Evolutionary conservation across 2,329 filamentous ascomycete genomes (phyloP).

Genomic region (Chlorencoelia australis): DNA sequence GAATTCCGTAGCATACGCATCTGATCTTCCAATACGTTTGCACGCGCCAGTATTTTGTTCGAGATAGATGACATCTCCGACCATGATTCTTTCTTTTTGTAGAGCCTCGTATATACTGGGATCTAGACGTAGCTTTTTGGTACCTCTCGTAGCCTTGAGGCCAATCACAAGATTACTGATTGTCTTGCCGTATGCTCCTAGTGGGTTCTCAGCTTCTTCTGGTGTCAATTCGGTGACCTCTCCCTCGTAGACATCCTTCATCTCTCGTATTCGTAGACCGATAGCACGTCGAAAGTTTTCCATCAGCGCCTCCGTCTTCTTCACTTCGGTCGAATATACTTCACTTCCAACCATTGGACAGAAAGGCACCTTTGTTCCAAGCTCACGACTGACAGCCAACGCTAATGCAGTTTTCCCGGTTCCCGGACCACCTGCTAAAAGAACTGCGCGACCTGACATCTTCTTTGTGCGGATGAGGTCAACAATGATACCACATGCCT

Average conservation of each 20-base stretch:
- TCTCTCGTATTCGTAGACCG: conserved; percentile 92
- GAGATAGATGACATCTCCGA: conserved; percentile 98
- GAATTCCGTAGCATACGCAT: conserved; percentile 97
- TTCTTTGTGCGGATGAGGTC: conserved; percentile 93
- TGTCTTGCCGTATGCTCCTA: conserved; percentile 94
- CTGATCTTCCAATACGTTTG: conserved; percentile 90
- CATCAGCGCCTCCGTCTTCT: conserved; percentile 99
- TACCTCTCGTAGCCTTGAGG: conserved; percentile 88
- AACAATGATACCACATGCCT: conserved; percentile 93
- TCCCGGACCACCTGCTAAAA: conserved; percentile 88
- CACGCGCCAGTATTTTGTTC: conserved; percentile 98
- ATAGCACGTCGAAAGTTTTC: conserved; percentile 98
- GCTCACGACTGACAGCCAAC: conserved; percentile 88
- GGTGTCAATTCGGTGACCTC: conserved; percentile 96
- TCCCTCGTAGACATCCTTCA: conserved; percentile 98
- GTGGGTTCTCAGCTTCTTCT: conserved; percentile 94
- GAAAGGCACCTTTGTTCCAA: conserved; percentile 97
- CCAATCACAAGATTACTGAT: conserved; percentile 94
- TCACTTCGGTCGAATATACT: conserved; percentile 95
- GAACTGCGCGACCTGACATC: conserved; percentile 89
- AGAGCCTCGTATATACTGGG: conserved; percentile 99
- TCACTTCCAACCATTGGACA: conserved; percentile 97
- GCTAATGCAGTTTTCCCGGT: conserved; percentile 97
- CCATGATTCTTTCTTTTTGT: conserved; percentile 91
- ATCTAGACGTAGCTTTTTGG: conserved; percentile 94